phyloP scores from a whole-genome alignment of 352 stramenopile genomes.

The Pythium myriotylum region DNA sequence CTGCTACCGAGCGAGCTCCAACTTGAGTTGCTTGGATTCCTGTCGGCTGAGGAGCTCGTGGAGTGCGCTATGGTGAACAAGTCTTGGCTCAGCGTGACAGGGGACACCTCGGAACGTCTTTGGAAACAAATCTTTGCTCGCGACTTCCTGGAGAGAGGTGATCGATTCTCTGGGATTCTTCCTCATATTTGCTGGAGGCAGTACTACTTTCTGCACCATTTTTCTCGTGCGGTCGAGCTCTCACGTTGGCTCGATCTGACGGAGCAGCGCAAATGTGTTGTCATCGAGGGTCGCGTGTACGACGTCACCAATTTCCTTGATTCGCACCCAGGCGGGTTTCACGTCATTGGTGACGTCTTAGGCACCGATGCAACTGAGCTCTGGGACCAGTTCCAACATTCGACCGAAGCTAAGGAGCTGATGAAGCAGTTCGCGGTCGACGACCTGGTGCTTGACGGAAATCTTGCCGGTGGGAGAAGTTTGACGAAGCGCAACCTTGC shows the following conservation, averaged over 20 bases:
- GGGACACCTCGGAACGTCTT: slow-evolving; percentile 42
- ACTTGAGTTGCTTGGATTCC: slow-evolving; percentile 54
- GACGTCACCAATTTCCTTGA: slow-evolving; percentile 72
- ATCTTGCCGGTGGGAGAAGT: background rate
- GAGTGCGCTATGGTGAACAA: slow-evolving; percentile 46
- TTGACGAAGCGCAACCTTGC: slow-evolving; percentile 24
- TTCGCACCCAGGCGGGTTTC: slow-evolving; percentile 62
- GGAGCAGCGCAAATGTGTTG: slow-evolving; percentile 56
- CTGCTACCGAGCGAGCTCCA: slow-evolving; percentile 47
- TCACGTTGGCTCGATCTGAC: slow-evolving; percentile 45
- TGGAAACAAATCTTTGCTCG: slow-evolving; percentile 56
- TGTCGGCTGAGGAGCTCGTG: slow-evolving; percentile 49
- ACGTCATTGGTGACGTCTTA: slow-evolving; percentile 73
- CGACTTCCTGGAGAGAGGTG: slow-evolving; percentile 56
- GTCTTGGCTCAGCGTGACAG: slow-evolving; percentile 36
- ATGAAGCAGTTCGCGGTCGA: slow-evolving; percentile 66
- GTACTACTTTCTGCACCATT: slow-evolving; percentile 74
- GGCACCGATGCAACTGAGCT: slow-evolving; percentile 67
- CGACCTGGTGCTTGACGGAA: slow-evolving; percentile 40
- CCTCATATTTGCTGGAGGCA: slow-evolving; percentile 60
- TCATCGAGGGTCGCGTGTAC: slow-evolving; percentile 66
- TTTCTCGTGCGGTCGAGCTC: slow-evolving; percentile 67
- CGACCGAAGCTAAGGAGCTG: slow-evolving; percentile 52
- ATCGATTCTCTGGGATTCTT: slow-evolving; percentile 53
- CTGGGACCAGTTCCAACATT: slow-evolving; percentile 79